Base-by-base conservation (phyloP, 1,284 basidiomycete species). In the Trametes versicolor region DNA sequence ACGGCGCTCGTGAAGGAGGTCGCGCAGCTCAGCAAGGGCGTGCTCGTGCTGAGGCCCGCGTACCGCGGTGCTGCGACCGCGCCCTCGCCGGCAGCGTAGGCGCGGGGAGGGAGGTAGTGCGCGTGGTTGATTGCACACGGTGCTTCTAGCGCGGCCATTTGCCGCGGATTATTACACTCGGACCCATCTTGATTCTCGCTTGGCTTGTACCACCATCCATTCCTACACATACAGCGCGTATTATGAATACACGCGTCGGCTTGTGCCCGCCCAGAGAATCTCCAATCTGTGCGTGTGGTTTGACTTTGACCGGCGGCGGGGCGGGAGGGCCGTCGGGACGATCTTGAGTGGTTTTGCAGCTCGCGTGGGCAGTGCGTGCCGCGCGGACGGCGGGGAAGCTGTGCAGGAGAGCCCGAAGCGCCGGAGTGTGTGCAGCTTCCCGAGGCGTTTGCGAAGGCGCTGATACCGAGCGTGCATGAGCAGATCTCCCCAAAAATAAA, bases 1-100 rank as follows among this genome's bases (percentile, higher is more conserved):
- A 90, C 91, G n/a, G 83, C 81, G 21, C 81, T 94, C 73, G 87
- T 94, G 57, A 89, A 90, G 78, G 87, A 91, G 74, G 87, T 92
- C 48, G 92, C 92, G 23, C 82, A 84, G 71, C 73, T 94, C 74
- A 90, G 87, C 79, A 83, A 83, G 49, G 89, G 89, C 32, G 80
- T 87, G 32, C 77, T 94, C 63, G 81, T 87, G n/a, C 77, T 92
- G 74, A 81, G 85, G 70, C 84, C 81, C 63, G 82, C 80, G 61
- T 84, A 81, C 64, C 76, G 77, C 21, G 67, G 57, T 9, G 41
- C 64, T 19, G 69, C 54, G 25, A 62, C 58, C 13, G 64, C 69
- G 9, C 45, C 66, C 10, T 66, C 72, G 56, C 64, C 74, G 34
- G 58, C 67, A 4, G 68, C 67, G 21, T 54, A 12, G 36, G 21